Percentiles rank a stretch among this genome's conserved stretches.
phyloP scores from a whole-genome alignment of 1,284 basidiomycete species.

The Sporisorium graminicola region DNA sequence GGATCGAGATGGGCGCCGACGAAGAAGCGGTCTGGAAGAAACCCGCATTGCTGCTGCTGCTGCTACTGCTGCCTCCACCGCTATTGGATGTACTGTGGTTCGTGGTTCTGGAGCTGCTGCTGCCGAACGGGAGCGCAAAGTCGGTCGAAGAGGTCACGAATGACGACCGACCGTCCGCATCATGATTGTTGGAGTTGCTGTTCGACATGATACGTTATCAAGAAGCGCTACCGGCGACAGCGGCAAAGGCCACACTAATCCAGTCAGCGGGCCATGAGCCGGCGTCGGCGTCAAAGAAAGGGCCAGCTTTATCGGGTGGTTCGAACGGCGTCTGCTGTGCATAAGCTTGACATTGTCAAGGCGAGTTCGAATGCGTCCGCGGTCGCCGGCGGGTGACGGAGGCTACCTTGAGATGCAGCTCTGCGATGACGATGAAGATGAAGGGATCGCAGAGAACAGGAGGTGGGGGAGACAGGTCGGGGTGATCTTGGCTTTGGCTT shows the following conservation, averaged over 20 bases:
- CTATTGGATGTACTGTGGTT: background rate
- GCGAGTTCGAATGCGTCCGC: too few species aligned
- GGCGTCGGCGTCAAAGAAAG: background rate
- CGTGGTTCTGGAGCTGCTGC: background rate
- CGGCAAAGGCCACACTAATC: background rate
- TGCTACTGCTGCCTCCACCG: background rate
- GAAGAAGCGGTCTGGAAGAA: constrained; percentile 23
- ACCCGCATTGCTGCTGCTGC: background rate
- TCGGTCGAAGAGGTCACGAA: constrained; percentile 47
- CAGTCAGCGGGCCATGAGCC: background rate
- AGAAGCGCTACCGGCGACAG: background rate
- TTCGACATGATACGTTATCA: constrained; percentile 20
- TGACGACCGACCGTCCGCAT: constrained; percentile 10
- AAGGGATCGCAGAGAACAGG: too few species aligned
- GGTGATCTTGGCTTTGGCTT: too few species aligned
- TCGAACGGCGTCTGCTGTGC: background rate
- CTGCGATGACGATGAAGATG: too few species aligned
- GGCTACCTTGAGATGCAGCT: too few species aligned
- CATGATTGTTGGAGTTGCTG: background rate
- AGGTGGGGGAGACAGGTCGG: too few species aligned
- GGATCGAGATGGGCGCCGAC: constrained; percentile 36
- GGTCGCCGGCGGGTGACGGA: too few species aligned
- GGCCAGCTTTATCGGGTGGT: background rate
- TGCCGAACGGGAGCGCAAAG: constrained; percentile 45
- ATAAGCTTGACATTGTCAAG: background rate